These are phyloP conservation scores for Thelonectria blattea DNA, from an alignment of 2,329 filamentous ascomycete genomes.

Conservation along the genomic window DNA sequence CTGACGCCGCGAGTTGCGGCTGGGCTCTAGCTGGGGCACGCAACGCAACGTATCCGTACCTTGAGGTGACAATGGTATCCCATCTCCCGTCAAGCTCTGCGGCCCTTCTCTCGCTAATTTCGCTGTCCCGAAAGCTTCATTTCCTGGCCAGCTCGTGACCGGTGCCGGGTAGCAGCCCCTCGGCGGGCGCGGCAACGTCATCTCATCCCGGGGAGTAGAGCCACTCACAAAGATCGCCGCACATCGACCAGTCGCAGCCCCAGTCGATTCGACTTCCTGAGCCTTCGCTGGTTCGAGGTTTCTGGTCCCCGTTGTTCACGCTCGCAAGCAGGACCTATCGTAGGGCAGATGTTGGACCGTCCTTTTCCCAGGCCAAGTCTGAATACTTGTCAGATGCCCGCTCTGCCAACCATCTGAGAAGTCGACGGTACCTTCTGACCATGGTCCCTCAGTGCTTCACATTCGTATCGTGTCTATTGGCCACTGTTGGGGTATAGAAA, in stretches of 20 bases:
- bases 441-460: too few species aligned
- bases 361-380: background rate
- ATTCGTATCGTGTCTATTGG: background rate
- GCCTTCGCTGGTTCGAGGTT: constrained; percentile 17
- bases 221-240: constrained; percentile 21
- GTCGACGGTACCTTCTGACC: background rate
- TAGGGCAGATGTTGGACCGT: constrained; percentile 4
- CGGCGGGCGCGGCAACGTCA: constrained; percentile 26
- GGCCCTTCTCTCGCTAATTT: constrained; percentile 34
- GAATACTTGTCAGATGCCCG: too few species aligned
- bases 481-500: background rate
- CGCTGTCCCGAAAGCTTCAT: constrained; percentile 35
- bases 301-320: constrained; percentile 17
- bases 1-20: constrained; percentile 21
- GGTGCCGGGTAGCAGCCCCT: constrained; percentile 18
- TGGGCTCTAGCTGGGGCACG: constrained; percentile 22
- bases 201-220: constrained; percentile 27
- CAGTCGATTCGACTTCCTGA: constrained; percentile 12
- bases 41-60: too few species aligned
- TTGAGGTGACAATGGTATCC: constrained; percentile 32
- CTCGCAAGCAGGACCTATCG: constrained; percentile 1
- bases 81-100: constrained; percentile 22
- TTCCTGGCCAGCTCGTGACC: constrained; percentile 32
- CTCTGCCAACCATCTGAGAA: background rate
- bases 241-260: constrained; percentile 19